A percentile compares a stretch with the other conserved stretches of the same genome.
Evolutionary conservation across 192 early-diverging fungal species (phyloP).

Genomic region (Coemansia furcata): DNA sequence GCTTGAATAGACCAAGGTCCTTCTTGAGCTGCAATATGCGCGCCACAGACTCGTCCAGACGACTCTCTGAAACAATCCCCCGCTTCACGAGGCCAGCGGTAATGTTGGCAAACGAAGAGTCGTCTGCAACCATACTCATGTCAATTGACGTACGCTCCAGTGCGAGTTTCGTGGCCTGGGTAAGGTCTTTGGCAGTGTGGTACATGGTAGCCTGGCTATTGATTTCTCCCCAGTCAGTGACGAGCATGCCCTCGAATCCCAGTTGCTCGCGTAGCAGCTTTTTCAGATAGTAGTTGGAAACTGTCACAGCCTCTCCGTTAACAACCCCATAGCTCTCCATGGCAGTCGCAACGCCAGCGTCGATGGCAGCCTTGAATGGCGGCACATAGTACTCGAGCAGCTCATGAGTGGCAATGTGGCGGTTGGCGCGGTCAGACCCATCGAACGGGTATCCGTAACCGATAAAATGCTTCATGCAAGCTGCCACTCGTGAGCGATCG

Average conservation of each 20-base stretch:
- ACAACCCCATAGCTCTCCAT: constrained; percentile 66
- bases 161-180: constrained; percentile 48
- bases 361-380: constrained; percentile 58
- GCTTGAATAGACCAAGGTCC: constrained; percentile 61
- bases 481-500: constrained; percentile 60
- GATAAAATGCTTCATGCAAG: constrained; percentile 68
- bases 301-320: constrained; percentile 60
- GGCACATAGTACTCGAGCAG: constrained; percentile 65
- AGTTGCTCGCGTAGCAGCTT: constrained; percentile 54
- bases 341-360: constrained; percentile 60
- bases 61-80: constrained; percentile 28
- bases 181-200: constrained; percentile 25
- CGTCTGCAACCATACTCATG: constrained; percentile 65
- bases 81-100: constrained; percentile 40
- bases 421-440: constrained; percentile 32
- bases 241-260: constrained; percentile 59
- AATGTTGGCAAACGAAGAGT: constrained; percentile 52
- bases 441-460: constrained; percentile 61
- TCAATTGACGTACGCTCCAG: constrained; percentile 55
- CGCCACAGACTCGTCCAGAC: constrained; percentile 56
- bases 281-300: constrained; percentile 56
- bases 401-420: constrained; percentile 54
- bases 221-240: constrained; percentile 62
- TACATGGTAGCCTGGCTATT: constrained; percentile 55
- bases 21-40: constrained; percentile 65